These are phyloP conservation scores for Beauveria scarabaeidicola DNA, from an alignment of 2,329 filamentous ascomycete species.

Conservation along the genomic window DNA sequence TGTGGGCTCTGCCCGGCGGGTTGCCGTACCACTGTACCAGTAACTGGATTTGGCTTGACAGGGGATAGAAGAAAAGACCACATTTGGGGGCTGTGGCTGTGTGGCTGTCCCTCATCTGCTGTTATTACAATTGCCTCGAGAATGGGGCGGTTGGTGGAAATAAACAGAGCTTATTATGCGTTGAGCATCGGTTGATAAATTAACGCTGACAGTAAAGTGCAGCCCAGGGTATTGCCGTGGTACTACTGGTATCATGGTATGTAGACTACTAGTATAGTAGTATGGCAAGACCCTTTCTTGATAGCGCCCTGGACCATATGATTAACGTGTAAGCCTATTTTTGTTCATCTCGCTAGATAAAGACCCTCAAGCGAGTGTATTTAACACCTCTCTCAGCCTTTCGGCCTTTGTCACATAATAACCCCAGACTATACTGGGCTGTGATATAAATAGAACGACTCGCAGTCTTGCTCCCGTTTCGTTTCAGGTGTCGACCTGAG, in stretches of 20 bases:
- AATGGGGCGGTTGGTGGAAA: not conserved
- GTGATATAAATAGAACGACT: constrained; percentile 2
- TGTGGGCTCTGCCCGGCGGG: not conserved
- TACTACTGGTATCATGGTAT: too few species aligned
- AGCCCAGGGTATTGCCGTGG: too few species aligned
- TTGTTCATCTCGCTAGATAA: too few species aligned
- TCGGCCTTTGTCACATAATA: too few species aligned
- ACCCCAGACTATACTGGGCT: not conserved
- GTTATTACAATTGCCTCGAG: not conserved
- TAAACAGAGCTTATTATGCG: not conserved
- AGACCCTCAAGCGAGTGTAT: too few species aligned
- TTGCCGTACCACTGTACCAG: not conserved
- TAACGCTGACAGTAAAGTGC: not conserved
- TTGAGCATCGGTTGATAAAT: not conserved
- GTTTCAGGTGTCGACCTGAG: constrained; percentile 11
- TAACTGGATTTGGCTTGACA: not conserved
- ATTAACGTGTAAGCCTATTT: not conserved
- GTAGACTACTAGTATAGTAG: too few species aligned
- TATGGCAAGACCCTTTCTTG: not conserved
- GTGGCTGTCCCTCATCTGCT: not conserved
- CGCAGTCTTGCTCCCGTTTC: not conserved
- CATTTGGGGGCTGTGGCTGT: constrained; percentile 1
- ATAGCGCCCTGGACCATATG: not conserved
- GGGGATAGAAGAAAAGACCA: not conserved
- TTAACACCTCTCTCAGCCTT: too few species aligned